Evolutionary conservation across 768 basidiomycete species (phyloP).

Genomic region (Boletus huronensis): DNA sequence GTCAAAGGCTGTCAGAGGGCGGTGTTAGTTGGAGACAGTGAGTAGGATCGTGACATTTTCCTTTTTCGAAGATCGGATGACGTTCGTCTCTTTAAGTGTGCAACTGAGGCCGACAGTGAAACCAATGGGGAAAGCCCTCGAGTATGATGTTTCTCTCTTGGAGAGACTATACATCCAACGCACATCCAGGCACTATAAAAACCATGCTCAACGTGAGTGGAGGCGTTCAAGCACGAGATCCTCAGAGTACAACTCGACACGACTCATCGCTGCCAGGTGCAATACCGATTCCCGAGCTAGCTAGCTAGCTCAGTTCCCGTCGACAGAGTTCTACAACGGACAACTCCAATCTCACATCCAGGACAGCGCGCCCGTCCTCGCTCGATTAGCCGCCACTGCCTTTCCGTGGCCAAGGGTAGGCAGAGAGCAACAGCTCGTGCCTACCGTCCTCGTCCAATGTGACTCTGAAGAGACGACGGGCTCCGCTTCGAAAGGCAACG

Average conservation of each 20-base stretch:
- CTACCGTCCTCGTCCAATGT: constrained; percentile 59
- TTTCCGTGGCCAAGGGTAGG: constrained; percentile 56
- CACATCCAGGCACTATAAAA: constrained; percentile 39
- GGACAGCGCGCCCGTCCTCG: constrained; percentile 35
- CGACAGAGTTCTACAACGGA: constrained; percentile 58
- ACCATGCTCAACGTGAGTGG: constrained; percentile 57
- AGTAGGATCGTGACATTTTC: constrained; percentile 21
- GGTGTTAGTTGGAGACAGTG: constrained; percentile 71
- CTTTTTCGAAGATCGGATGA: neutral
- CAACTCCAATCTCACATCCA: constrained; percentile 46
- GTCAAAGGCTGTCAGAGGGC: constrained; percentile 59
- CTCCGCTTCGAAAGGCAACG: constrained; percentile 58
- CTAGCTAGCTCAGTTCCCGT: constrained; percentile 59
- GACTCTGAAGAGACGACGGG: constrained; percentile 54
- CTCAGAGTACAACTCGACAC: neutral
- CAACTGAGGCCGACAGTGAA: constrained; percentile 65
- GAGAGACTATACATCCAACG: constrained; percentile 48
- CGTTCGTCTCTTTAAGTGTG: constrained; percentile 38
- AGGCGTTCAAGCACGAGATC: no score
- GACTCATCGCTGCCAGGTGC: constrained; percentile 37
- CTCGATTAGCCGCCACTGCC: constrained; percentile 35
- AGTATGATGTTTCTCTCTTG: constrained; percentile 59
- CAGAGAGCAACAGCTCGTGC: constrained; percentile 34
- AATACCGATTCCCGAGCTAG: constrained; percentile 64
- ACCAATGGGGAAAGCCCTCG: constrained; percentile 52